Evolutionary conservation across 2,329 filamentous ascomycete genomes (phyloP).

Genomic region (Rutstroemia sp.): DNA sequence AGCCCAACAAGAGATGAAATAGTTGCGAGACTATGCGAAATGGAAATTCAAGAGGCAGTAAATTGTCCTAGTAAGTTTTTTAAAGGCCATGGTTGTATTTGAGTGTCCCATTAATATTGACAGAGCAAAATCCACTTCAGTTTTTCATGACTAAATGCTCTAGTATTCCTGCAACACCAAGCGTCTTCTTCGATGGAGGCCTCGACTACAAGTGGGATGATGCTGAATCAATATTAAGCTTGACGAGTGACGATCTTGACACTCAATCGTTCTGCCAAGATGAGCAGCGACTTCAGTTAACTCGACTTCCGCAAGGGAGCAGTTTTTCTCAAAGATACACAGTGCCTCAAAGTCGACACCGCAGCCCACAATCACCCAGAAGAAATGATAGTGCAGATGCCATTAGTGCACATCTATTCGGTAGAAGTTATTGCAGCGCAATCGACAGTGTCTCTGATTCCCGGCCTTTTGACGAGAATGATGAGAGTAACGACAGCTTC

Average conservation of each 20-base stretch:
- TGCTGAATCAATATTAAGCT: background rate
- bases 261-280: background rate
- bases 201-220: constrained; percentile 35
- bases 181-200: constrained; percentile 39
- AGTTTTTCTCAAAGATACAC: background rate
- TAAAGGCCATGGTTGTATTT: background rate
- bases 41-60: background rate
- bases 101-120: background rate
- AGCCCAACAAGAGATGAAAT: constrained; percentile 4
- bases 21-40: background rate
- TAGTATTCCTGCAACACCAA: constrained; percentile 35
- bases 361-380: too few relatives aligned
- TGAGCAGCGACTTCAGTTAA: background rate
- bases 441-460: too few relatives aligned
- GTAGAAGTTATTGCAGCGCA: too few relatives aligned
- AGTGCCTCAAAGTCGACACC: background rate
- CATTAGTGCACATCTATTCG: too few relatives aligned
- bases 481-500: too few relatives aligned
- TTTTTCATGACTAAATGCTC: background rate
- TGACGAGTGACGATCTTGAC: background rate
- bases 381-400: too few relatives aligned
- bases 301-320: background rate
- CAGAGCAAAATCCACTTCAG: constrained; percentile 1
- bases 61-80: background rate
- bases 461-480: too few relatives aligned